Percentiles rank a stretch among this genome's conserved stretches.
phyloP scores from a whole-genome alignment of 257 asterid species.

The Paraleonurus japonicus region DNA sequence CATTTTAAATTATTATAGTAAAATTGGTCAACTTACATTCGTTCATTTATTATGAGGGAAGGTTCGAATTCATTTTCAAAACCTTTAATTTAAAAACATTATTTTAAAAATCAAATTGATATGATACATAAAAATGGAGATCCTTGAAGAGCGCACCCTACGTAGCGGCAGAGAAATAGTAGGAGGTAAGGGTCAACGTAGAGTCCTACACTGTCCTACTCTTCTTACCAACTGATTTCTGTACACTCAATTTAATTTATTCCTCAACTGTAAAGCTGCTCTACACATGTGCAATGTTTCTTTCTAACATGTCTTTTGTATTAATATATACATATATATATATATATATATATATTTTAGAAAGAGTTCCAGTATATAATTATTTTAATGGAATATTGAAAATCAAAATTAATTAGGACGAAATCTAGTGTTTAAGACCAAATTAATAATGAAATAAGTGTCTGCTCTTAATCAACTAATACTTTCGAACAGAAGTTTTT shows the following conservation, averaged over 20 bases:
- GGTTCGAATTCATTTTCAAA: too few relatives aligned
- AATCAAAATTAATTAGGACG: background rate
- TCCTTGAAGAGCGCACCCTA: constrained; percentile 27
- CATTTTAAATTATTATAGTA: too few relatives aligned
- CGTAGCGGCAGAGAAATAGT: background rate
- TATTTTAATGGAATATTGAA: too few relatives aligned
- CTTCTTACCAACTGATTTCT: background rate
- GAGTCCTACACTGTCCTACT: constrained; percentile 17
- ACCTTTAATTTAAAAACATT: too few relatives aligned
- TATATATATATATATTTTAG: too few relatives aligned
- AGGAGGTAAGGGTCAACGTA: constrained; percentile 23
- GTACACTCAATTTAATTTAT: constrained; percentile 9
- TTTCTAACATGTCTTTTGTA: background rate
- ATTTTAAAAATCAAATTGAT: too few relatives aligned
- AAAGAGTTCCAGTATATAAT: too few relatives aligned
- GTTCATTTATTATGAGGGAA: too few relatives aligned
- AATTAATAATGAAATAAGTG: background rate
- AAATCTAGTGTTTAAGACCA: background rate
- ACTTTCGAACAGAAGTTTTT: too few relatives aligned
- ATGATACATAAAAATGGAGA: background rate
- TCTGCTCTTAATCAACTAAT: too few relatives aligned
- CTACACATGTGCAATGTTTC: constrained; percentile 25
- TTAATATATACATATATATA: too few relatives aligned
- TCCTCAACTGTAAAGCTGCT: constrained; percentile 32
- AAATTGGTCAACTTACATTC: too few relatives aligned